These are phyloP conservation scores for Arabidopsis lyrata DNA, from an alignment of 441 rosid species.

Conservation along the genomic window DNA sequence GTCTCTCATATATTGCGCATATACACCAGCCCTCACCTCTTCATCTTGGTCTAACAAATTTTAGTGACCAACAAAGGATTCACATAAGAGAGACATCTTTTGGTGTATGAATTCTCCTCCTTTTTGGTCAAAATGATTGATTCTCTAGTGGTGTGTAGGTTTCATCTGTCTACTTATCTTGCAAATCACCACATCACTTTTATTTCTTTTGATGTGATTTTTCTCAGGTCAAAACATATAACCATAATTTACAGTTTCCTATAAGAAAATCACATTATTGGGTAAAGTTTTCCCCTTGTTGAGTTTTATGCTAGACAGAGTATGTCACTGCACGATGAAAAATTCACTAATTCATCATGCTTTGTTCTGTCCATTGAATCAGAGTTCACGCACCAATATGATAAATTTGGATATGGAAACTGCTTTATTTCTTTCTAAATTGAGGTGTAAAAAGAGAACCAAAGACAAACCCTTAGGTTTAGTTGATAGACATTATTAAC, in stretches of 20 bases:
- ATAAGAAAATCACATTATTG: too few species aligned
- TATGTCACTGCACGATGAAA: background rate
- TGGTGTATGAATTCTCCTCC: too few species aligned
- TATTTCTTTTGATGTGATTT: background rate
- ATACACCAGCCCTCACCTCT: background rate
- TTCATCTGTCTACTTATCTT: background rate
- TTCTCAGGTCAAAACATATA: background rate
- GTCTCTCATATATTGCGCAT: background rate
- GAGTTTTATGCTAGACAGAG: background rate
- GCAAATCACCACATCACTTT: background rate
- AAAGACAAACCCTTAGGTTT: too few species aligned
- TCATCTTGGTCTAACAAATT: background rate
- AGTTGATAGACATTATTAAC: background rate
- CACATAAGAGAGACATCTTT: too few species aligned
- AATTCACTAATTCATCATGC: background rate
- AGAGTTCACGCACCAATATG: background rate
- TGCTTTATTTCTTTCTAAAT: background rate
- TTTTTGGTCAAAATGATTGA: background rate
- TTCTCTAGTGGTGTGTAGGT: background rate
- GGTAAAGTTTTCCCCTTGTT: background rate
- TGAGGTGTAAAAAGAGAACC: background rate
- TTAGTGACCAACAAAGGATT: background rate
- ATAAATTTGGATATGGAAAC: background rate
- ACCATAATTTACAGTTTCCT: too few species aligned
- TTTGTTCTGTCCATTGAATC: background rate